Conservation (phyloP, 2,329 filamentous ascomycete genomes). For the Aspergillus hiratsukae region DNA sequence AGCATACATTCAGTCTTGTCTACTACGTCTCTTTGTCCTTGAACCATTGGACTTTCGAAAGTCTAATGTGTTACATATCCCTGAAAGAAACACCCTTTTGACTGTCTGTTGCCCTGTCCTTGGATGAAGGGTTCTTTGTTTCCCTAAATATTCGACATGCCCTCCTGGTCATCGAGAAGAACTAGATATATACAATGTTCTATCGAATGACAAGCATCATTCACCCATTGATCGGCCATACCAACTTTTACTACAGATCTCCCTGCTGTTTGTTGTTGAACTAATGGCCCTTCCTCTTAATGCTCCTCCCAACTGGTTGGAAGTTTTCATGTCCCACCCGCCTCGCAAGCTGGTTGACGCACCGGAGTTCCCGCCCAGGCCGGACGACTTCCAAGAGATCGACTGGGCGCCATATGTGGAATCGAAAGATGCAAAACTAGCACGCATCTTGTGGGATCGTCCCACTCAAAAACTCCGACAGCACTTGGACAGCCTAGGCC, state of each 20-base stretch:
- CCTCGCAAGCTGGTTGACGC: background rate
- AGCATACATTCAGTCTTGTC: background rate
- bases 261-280: background rate
- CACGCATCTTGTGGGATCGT: conserved; percentile 24
- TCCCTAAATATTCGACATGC: background rate
- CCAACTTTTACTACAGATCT: background rate
- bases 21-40: background rate
- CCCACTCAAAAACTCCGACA: conserved; percentile 15
- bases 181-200: background rate
- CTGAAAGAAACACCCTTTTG: background rate
- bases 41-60: background rate
- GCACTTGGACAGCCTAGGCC: conserved; percentile 7
- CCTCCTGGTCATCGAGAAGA: background rate
- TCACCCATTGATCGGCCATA: background rate
- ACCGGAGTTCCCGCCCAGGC: conserved; percentile 20
- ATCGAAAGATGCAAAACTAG: conserved; percentile 20
- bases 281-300: background rate
- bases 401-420: conserved; percentile 21
- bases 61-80: background rate
- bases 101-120: background rate
- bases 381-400: conserved; percentile 24
- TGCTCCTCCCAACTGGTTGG: background rate
- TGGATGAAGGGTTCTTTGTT: background rate
- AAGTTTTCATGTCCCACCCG: background rate
- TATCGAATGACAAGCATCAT: background rate